phyloP scores from a whole-genome alignment of 2,329 filamentous ascomycete genomes.

The Pseudogymnoascus sp. region DNA sequence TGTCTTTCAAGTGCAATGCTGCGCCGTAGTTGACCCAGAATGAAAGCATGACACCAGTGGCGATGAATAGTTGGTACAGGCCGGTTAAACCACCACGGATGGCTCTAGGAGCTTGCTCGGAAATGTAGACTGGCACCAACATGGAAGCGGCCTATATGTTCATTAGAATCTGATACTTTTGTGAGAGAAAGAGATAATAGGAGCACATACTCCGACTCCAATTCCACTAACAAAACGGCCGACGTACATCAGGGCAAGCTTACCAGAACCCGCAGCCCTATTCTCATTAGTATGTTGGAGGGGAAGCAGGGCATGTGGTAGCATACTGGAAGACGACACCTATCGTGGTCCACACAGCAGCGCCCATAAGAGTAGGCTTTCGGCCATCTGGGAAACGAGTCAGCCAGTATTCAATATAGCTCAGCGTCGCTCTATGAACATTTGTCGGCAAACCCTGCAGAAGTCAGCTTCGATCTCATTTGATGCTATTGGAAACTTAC shows the following conservation, averaged over 20 bases:
- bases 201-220: conserved; percentile 30
- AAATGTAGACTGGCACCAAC: conserved; percentile 39
- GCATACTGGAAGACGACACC: conserved; percentile 56
- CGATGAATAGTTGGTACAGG: conserved; percentile 44
- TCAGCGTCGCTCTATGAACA: conserved; percentile 9
- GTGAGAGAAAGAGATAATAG: conserved; percentile 34
- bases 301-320: not conserved
- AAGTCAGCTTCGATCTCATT: not conserved
- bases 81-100: conserved; percentile 45
- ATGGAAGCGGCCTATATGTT: conserved; percentile 37
- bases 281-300: not conserved
- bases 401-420: not conserved
- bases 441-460: conserved; percentile 28
- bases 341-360: conserved; percentile 49
- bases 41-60: conserved; percentile 32
- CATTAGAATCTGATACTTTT: conserved; percentile 44
- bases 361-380: conserved; percentile 41
- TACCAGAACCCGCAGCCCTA: conserved; percentile 46
- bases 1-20: conserved; percentile 39
- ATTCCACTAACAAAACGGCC: conserved; percentile 50
- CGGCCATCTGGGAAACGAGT: conserved; percentile 16
- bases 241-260: conserved; percentile 56
- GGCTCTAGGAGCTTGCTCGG: conserved; percentile 43
- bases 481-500: conserved; percentile 10
- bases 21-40: conserved; percentile 50